Base-by-base conservation (phyloP, 192 early-diverging fungal species). In the Diversispora eburnea region DNA sequence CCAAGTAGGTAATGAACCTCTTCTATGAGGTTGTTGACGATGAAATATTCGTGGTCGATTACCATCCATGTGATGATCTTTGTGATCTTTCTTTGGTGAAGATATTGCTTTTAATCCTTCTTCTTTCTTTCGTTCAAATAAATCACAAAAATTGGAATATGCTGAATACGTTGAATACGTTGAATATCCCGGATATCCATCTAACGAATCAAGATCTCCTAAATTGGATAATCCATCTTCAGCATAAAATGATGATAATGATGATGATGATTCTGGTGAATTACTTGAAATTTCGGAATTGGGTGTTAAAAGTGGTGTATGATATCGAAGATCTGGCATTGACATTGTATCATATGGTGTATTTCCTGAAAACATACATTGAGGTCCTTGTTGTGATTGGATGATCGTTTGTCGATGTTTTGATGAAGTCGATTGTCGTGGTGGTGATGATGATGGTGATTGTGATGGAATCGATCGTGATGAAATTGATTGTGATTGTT, bases 381-480 rank as follows among this genome's bases (percentile, higher is more conserved):
- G 47, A 54, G 54, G 65, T 73, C 52, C 73, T 42, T 52, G 78
- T 69, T 47, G 6, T 75, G 52, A 10, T 75, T 72, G 51, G 52
- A 74, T 43, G 70, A 72, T 57, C 52, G 75, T 68, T 76, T 74
- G 5, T 76, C 63, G 17, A 64, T 55, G 60, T 67, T 77, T 72
- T 77, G 25, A 33, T 33, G 25, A 33, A 33, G 25, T 33, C 25
- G 25, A 33, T 33, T 33, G 25, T 33, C 25, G 25, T 33, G 0
- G 25, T 33, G 25, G 25, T 33, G 25, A 2, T 33, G 25, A 2
- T 33, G 25, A 2, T 33, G 0, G 25, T 33, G 0, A 2, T 33
- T 33, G 25, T 33, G 25, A 1, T 33, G 25, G n/a, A n/a, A n/a
- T n/a, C n/a, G n/a, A n/a, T 33, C 2, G 25, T 33, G 2, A 33